Percentiles rank a stretch among this genome's conserved stretches.
Evolutionary conservation across 345 rosid genomes (phyloP).

Genomic region (Populus simonii): DNA sequence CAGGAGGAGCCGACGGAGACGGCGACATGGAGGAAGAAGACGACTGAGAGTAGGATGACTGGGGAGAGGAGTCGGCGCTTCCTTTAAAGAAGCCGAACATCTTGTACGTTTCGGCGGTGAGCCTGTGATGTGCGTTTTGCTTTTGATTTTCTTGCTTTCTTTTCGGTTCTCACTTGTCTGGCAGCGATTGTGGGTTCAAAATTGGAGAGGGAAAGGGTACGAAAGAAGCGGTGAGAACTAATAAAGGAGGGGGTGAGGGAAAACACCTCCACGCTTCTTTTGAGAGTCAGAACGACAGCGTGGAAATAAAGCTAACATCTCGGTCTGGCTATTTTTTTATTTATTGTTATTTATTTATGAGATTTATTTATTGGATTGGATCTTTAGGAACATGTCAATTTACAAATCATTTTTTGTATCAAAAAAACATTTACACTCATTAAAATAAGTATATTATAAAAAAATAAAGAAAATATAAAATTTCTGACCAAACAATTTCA

Average conservation of each 20-base stretch:
- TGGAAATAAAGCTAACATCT: constrained; percentile 26
- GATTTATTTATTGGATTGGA: neutral
- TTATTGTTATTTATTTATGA: neutral
- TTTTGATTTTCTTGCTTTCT: neutral
- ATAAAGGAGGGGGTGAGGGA: neutral
- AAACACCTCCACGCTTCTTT: neutral
- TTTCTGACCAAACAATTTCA: no score
- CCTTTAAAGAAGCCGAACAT: constrained; percentile 25
- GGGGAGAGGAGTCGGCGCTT: constrained; percentile 13
- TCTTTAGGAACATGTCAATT: neutral
- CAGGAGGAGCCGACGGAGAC: constrained; percentile 32
- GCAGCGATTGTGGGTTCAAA: constrained; percentile 14
- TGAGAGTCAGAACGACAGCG: constrained; percentile 16
- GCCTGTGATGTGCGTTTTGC: neutral
- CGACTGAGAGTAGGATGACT: neutral
- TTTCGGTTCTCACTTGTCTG: neutral
- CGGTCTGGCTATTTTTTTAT: neutral
- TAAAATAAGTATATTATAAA: no score
- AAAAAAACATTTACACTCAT: no score
- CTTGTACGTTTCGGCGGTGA: neutral
- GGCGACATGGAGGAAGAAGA: neutral
- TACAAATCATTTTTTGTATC: no score
- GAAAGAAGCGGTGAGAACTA: neutral
- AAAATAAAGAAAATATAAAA: no score
- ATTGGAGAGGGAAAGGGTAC: constrained; percentile 11